Conservation (phyloP, 306 rosid species). For the Parietaria judaica region DNA sequence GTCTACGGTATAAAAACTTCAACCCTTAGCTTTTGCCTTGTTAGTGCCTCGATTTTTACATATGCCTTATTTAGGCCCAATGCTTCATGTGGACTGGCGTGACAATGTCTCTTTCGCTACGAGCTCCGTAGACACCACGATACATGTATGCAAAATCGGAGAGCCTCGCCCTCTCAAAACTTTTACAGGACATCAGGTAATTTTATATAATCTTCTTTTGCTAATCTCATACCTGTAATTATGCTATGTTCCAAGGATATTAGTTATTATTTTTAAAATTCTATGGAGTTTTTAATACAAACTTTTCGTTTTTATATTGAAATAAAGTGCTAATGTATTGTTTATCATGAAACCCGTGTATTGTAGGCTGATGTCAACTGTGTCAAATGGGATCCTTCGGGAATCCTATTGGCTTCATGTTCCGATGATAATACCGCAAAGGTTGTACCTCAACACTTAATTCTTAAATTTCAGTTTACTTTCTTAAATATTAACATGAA, state of each 20-base stretch:
- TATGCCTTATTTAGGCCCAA: constrained; percentile 56
- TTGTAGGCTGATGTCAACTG: constrained; percentile 92
- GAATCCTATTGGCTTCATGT: constrained; percentile 83
- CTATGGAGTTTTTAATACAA: too few species aligned
- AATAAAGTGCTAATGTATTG: neutral
- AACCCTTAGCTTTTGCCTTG: neutral
- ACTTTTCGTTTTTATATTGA: too few species aligned
- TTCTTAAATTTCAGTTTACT: neutral
- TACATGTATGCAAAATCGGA: constrained; percentile 87
- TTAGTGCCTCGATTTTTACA: constrained; percentile 15
- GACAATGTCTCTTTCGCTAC: constrained; percentile 81
- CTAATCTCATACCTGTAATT: too few species aligned
- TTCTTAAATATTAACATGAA: neutral
- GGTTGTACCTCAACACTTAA: constrained; percentile 30
- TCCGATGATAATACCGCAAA: constrained; percentile 91
- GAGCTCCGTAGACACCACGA: constrained; percentile 83
- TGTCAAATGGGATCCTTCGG: constrained; percentile 98
- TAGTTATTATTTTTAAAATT: too few species aligned
- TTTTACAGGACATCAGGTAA: constrained; percentile 89
- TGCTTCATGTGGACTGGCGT: constrained; percentile 98
- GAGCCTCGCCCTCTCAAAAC: constrained; percentile 64
- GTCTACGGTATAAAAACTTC: too few species aligned
- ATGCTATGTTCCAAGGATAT: too few species aligned
- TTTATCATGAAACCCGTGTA: constrained; percentile 20
- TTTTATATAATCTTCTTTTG: too few species aligned